These are phyloP conservation scores for Amoebophrya sp. DNA, from an alignment of 169 alveolate genomes.

Conservation along the genomic window DNA sequence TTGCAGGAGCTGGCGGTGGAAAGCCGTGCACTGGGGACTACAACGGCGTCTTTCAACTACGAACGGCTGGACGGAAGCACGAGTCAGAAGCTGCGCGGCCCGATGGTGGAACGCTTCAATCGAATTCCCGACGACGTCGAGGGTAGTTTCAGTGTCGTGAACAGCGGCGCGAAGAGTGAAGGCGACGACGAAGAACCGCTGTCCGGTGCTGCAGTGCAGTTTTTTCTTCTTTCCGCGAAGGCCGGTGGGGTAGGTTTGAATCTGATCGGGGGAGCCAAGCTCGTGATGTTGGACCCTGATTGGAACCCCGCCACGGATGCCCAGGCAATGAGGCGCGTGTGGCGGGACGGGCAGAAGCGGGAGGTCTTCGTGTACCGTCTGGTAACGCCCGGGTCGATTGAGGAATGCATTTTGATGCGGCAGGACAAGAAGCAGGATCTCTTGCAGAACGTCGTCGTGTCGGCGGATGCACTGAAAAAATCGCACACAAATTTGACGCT, in stretches of 20 bases:
- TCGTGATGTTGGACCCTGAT: background rate
- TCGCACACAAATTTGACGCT: background rate
- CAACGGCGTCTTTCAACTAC: background rate
- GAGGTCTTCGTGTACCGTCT: background rate
- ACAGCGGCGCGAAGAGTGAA: background rate
- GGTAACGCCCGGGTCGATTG: background rate
- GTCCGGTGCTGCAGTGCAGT: background rate
- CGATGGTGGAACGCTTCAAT: background rate
- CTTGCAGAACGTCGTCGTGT: background rate
- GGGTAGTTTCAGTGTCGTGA: background rate
- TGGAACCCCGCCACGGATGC: background rate
- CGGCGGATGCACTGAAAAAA: background rate
- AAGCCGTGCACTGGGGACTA: no score
- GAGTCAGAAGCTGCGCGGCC: background rate
- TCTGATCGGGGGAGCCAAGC: background rate
- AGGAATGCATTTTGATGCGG: background rate
- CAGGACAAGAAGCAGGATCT: background rate
- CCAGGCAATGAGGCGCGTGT: background rate
- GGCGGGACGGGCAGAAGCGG: background rate
- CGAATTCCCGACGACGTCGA: background rate
- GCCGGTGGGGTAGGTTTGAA: background rate
- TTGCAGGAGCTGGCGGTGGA: background rate
- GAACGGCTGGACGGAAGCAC: background rate
- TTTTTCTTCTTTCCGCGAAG: background rate
- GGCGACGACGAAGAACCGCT: background rate